Base-by-base conservation (phyloP, 495 filamentous ascomycete species). In the Penicillium argentinense region DNA sequence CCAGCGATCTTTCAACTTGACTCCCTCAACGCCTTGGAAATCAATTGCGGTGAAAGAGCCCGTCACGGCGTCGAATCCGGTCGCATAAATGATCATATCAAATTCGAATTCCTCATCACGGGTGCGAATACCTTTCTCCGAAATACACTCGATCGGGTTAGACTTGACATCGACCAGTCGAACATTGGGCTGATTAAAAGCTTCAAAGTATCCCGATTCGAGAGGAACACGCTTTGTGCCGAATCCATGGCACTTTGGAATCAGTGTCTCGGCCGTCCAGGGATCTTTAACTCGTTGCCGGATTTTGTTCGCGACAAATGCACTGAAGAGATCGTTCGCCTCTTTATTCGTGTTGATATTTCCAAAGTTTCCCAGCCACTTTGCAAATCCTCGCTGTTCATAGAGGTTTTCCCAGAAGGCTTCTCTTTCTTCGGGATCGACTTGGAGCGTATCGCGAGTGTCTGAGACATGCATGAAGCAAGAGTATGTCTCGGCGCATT, bases 131-230 rank as follows among this genome's bases (percentile, higher is more conserved):
- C 68, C 64, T 0, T 26, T 46, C 16, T 45, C 32, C 0, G 63
- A 64, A 16, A 72, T 38, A 5, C 45, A 19, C 18, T 51, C 36
- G 14, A 69, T 67, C 0, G 66, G 69, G n/a, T 68, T 71, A 18
- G 59, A 53, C 16, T 68, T 66, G 26, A 76, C 49, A 45, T 80
- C 71, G 13, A 82, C 66, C 1, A 82, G 60, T 9, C 66, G 56
- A 21, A 80, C 76, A 47, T 79, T 63, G 1, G 62, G 59, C 49
- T 66, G 56, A 53, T 81, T 79, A 50, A 68, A 69, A 16, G 64
- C 51, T 48, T 82, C 79, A 47, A 76, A 82, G 53, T 75, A 81
- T 26, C 71, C 61, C 30, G 69, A 67, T 53, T 81, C 77, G 3
- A 80, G 65, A 1, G 64, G 67, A 9, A 70, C 63, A 2, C 79